phyloP scores from a whole-genome alignment of 176 grass and related monocot genomes.

The Bonia amplexicaulis region DNA sequence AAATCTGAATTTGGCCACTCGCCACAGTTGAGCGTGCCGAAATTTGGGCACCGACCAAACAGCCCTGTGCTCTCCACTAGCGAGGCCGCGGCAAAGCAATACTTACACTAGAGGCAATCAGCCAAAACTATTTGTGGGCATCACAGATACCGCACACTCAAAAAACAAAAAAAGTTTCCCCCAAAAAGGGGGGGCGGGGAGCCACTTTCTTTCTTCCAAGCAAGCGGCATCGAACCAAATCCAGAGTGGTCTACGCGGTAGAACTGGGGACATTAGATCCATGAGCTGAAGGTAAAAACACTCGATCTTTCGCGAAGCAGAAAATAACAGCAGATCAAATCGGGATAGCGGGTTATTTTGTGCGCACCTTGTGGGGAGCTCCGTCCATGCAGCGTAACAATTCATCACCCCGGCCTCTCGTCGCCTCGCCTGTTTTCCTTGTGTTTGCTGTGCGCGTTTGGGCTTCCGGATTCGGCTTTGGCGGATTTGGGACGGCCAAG shows the following conservation, averaged over 20 bases:
- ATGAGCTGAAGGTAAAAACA: neutral
- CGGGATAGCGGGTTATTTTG: neutral
- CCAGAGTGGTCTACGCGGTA: neutral
- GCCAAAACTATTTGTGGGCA: neutral
- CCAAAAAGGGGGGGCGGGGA: neutral
- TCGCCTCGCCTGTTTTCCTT: neutral
- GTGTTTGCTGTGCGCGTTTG: neutral
- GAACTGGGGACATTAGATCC: neutral
- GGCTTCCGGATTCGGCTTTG: neutral
- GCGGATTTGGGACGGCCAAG: neutral
- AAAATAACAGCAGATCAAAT: neutral
- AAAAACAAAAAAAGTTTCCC: neutral
- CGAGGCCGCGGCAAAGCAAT: neutral
- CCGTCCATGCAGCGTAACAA: conserved; percentile 51
- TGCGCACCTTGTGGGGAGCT: conserved; percentile 38
- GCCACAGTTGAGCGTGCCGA: neutral
- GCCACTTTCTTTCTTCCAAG: neutral
- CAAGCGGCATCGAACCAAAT: neutral
- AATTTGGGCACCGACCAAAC: neutral
- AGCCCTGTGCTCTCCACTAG: neutral
- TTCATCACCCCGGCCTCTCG: conserved; percentile 39
- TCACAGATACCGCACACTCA: neutral
- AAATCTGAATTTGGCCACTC: neutral
- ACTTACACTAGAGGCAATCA: neutral
- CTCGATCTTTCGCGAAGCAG: neutral